phyloP scores from a whole-genome alignment of 2,329 filamentous ascomycete species.

The Aspergillus jensenii region DNA sequence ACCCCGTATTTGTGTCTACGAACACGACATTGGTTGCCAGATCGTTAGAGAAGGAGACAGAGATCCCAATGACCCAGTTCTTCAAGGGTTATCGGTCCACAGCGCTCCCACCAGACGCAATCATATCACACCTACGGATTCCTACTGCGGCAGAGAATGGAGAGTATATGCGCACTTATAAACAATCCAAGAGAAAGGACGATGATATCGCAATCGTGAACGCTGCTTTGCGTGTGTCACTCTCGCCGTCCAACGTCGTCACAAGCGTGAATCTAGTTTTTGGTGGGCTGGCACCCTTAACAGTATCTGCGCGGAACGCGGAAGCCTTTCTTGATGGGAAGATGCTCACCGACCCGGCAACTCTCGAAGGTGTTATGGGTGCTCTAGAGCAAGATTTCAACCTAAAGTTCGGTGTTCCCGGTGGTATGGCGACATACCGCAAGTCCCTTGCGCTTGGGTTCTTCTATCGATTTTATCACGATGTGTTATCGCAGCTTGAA shows the following conservation, averaged over 20 bases:
- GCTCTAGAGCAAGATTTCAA: slow-evolving; percentile 88
- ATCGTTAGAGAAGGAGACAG: slow-evolving; percentile 68
- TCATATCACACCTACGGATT: slow-evolving; percentile 85
- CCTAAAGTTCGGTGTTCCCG: slow-evolving; percentile 84
- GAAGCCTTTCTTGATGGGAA: slow-evolving; percentile 74
- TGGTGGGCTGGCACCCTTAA: slow-evolving; percentile 92
- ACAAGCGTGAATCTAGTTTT: slow-evolving; percentile 79
- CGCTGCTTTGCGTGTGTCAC: slow-evolving; percentile 71
- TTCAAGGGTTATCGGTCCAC: slow-evolving; percentile 91
- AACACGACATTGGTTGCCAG: slow-evolving; percentile 80
- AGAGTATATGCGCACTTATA: slow-evolving; percentile 87
- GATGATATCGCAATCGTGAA: slow-evolving; percentile 99
- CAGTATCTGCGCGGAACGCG: slow-evolving; percentile 79
- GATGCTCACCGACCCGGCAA: slow-evolving; percentile 75
- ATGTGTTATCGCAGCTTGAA: slow-evolving; percentile 64
- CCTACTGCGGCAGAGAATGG: slow-evolving; percentile 72
- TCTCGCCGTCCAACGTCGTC: slow-evolving; percentile 70
- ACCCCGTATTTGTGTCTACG: slow-evolving; percentile 87
- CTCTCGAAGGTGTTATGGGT: slow-evolving; percentile 85
- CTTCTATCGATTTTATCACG: slow-evolving; percentile 97
- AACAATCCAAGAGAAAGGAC: slow-evolving; percentile 95
- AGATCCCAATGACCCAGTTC: slow-evolving; percentile 90
- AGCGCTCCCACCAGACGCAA: slow-evolving; percentile 74
- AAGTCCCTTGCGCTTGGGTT: slow-evolving; percentile 88
- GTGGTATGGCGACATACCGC: slow-evolving; percentile 95